phyloP scores from a whole-genome alignment of 208 protist genomes.

The Leishmania aethiopica region DNA sequence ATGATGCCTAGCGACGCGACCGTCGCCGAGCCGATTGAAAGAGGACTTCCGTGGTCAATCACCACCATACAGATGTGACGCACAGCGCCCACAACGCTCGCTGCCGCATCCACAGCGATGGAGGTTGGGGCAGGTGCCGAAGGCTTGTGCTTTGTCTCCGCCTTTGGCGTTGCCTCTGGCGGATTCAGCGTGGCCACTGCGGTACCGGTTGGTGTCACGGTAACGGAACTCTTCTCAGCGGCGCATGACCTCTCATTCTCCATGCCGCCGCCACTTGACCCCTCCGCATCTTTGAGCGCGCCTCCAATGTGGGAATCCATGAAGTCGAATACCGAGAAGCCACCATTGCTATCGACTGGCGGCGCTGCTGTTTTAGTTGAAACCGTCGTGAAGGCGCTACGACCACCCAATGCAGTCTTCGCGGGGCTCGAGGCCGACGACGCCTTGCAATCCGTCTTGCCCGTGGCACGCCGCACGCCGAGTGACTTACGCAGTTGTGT shows the following conservation, averaged over 20 bases:
- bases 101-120: constrained; percentile 14
- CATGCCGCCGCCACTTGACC: background rate
- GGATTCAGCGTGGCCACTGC: background rate
- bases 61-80: constrained; percentile 21
- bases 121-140: constrained; percentile 8
- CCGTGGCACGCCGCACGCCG: constrained; percentile 16
- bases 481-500: constrained; percentile 24
- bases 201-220: background rate
- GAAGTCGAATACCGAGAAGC: constrained; percentile 32
- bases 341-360: background rate
- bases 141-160: background rate
- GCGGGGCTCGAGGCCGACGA: background rate
- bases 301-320: constrained; percentile 13
- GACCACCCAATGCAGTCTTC: background rate
- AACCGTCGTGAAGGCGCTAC: background rate
- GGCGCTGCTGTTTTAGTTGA: background rate
- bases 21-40: background rate
- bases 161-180: background rate
- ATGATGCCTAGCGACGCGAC: constrained; percentile 20
- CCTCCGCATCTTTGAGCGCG: constrained; percentile 12
- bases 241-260: background rate
- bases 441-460: background rate
- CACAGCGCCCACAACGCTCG: constrained; percentile 9
- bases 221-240: background rate
- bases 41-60: background rate